Evolutionary conservation across 208 protist genomes (phyloP).

Genomic region (Crithidia mellificae): DNA sequence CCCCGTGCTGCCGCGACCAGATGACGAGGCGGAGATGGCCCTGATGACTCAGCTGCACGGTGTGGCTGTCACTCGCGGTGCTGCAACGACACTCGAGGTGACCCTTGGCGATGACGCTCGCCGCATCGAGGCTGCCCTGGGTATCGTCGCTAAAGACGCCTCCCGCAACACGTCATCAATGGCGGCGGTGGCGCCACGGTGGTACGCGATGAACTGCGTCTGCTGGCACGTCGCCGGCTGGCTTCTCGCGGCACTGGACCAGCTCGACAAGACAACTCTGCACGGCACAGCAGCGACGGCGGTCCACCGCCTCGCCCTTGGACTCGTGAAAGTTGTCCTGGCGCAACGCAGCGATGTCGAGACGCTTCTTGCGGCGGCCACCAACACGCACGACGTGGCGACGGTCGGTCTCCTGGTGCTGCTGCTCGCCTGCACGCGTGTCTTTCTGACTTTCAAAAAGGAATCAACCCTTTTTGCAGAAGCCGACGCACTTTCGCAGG

Average conservation of each 20-base stretch:
- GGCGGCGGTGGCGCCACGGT: conserved; percentile 9
- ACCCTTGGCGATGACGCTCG: not conserved
- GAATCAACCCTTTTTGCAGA: too few species aligned
- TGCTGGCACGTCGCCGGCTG: conserved; percentile 49
- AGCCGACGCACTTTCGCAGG: conserved; percentile 2
- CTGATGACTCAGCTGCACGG: conserved; percentile 33
- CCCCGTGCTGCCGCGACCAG: conserved; percentile 40
- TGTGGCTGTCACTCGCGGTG: not conserved
- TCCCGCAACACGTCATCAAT: too few species aligned
- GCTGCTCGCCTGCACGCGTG: conserved; percentile 37
- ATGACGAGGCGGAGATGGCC: conserved; percentile 42
- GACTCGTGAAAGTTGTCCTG: conserved; percentile 6
- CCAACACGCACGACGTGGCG: conserved; percentile 18
- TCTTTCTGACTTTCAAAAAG: conserved; percentile 19
- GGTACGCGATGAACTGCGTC: conserved; percentile 44
- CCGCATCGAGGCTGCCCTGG: not conserved
- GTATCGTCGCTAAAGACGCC: too few species aligned
- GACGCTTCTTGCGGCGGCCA: conserved; percentile 9
- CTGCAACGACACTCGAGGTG: too few species aligned
- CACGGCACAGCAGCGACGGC: not conserved
- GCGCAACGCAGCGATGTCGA: conserved; percentile 5
- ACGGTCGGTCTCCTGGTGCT: conserved; percentile 41
- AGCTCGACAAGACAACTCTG: not conserved
- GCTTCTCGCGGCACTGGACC: conserved; percentile 30
- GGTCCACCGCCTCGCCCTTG: conserved; percentile 7